phyloP scores from a whole-genome alignment of 306 rosid species.

The Parietaria judaica region DNA sequence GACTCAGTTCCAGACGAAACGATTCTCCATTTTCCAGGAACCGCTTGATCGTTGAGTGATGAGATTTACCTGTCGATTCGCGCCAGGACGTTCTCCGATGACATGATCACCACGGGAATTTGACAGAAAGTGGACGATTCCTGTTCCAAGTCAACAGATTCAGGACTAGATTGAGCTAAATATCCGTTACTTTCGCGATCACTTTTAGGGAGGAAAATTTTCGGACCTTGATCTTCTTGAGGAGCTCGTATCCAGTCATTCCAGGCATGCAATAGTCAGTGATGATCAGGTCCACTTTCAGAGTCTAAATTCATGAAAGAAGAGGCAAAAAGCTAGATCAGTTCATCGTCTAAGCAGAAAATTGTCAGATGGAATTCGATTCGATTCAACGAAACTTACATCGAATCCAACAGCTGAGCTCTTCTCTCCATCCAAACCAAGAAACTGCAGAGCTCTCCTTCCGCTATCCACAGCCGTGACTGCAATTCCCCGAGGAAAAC shows the following conservation, averaged over 20 bases:
- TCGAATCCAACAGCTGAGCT: constrained; percentile 51
- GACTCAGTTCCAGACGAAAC: too few species aligned
- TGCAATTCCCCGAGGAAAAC: constrained; percentile 12
- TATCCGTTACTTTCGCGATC: too few species aligned
- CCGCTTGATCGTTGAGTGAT: too few species aligned
- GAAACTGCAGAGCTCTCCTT: constrained; percentile 70
- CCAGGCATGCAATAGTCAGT: constrained; percentile 99
- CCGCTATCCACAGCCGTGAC: constrained; percentile 98
- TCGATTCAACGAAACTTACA: constrained; percentile 26
- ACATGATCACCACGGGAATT: constrained; percentile 95
- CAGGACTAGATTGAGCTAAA: neutral
- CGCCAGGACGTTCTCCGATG: constrained; percentile 86
- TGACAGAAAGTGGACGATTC: constrained; percentile 64
- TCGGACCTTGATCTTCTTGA: constrained; percentile 75
- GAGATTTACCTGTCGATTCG: constrained; percentile 70
- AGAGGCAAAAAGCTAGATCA: constrained; percentile 17
- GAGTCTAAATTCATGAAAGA: constrained; percentile 20
- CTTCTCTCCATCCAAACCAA: constrained; percentile 63
- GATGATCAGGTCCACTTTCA: constrained; percentile 93
- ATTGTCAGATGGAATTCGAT: neutral
- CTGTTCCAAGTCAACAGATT: constrained; percentile 25
- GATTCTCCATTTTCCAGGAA: too few species aligned
- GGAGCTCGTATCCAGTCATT: constrained; percentile 92
- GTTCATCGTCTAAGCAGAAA: neutral
- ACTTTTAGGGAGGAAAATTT: neutral